These are phyloP conservation scores for Pseudogymnoascus sp. DNA, from an alignment of 2,329 filamentous ascomycete genomes.

Conservation along the genomic window DNA sequence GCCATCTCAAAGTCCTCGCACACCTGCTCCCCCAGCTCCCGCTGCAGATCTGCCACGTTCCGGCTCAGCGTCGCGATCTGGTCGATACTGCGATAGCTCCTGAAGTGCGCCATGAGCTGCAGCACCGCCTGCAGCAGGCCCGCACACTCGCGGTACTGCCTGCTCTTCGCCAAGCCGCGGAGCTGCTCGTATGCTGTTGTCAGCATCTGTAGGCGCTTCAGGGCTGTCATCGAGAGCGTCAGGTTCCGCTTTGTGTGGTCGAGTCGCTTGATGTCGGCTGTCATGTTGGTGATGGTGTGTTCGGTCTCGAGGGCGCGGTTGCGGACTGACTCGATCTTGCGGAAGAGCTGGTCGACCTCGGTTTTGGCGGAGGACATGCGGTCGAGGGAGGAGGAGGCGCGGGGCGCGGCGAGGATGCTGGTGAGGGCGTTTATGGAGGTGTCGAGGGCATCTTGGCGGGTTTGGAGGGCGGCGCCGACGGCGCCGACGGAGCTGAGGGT, in stretches of 20 bases:
- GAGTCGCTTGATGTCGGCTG: constrained; percentile 93
- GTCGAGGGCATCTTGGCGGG: constrained; percentile 75
- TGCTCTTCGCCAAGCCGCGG: constrained; percentile 68
- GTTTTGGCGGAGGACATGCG: constrained; percentile 86
- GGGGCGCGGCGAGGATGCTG: constrained; percentile 69
- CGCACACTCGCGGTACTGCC: constrained; percentile 92
- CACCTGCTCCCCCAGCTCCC: constrained; percentile 91
- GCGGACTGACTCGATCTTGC: constrained; percentile 89
- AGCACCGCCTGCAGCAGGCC: constrained; percentile 90
- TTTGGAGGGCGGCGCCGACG: constrained; percentile 65
- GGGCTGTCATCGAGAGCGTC: constrained; percentile 92
- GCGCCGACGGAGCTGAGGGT: constrained; percentile 68
- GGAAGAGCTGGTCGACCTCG: constrained; percentile 83
- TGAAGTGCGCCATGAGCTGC: constrained; percentile 97
- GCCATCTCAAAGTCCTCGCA: constrained; percentile 97
- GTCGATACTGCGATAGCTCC: constrained; percentile 94
- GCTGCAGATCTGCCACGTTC: constrained; percentile 87
- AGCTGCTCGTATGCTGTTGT: constrained; percentile 99
- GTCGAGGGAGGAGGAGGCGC: constrained; percentile 78
- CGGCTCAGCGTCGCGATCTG: constrained; percentile 91
- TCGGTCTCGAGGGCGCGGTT: constrained; percentile 86
- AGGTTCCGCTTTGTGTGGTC: constrained; percentile 96
- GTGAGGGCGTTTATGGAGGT: constrained; percentile 65
- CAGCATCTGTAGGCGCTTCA: constrained; percentile 96
- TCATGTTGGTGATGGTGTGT: constrained; percentile 96